These are phyloP conservation scores for Przewalskia tangutica DNA, from an alignment of 257 asterid species.

Conservation along the genomic window DNA sequence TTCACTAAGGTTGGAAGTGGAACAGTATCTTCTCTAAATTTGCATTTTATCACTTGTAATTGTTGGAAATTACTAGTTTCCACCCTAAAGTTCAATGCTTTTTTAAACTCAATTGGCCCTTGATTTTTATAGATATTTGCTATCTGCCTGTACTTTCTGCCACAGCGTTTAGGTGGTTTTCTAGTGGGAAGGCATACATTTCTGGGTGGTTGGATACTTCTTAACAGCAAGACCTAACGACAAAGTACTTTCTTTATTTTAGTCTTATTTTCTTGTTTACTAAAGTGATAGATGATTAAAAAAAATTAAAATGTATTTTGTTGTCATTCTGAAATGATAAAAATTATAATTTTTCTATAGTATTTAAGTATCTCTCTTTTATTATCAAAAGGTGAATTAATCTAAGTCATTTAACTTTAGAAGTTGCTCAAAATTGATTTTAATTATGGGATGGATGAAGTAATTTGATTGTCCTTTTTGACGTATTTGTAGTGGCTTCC, in stretches of 20 bases:
- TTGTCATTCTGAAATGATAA: background rate
- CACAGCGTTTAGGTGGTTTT: background rate
- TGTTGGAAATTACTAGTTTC: background rate
- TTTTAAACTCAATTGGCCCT: background rate
- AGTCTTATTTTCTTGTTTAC: background rate
- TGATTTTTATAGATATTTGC: background rate
- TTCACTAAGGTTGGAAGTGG: slow-evolving; percentile 62
- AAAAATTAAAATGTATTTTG: background rate
- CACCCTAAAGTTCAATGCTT: background rate
- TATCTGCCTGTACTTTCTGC: background rate
- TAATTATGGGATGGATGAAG: background rate
- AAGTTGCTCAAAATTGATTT: background rate
- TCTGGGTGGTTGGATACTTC: background rate
- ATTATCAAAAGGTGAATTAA: background rate
- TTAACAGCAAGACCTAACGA: background rate
- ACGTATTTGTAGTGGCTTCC: background rate
- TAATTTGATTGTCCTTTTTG: background rate
- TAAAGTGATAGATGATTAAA: background rate
- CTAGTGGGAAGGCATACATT: background rate
- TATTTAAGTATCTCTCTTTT: background rate
- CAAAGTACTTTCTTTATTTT: background rate
- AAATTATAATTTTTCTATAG: background rate
- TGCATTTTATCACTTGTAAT: background rate
- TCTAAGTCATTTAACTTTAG: background rate
- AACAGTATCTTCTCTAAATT: background rate